Conservation (phyloP, 345 rosid genomes). For the Cardamine chenopodiifolia region DNA sequence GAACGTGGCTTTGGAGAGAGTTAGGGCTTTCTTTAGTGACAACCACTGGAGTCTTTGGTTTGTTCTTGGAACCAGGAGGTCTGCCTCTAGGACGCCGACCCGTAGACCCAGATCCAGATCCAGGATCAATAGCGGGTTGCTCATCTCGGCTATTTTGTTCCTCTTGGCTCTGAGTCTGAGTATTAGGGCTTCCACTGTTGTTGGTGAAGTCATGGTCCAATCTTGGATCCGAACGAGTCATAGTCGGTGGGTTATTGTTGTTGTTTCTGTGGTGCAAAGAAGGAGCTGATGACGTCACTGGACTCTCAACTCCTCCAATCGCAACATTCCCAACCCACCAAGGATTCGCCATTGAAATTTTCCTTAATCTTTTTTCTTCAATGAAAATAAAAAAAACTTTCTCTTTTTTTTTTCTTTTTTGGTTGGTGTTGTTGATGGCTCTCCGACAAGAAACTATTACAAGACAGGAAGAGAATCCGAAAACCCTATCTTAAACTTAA, state of each 20-base stretch:
- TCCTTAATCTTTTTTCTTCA: too few relatives aligned
- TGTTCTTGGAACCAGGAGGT: conserved; percentile 91
- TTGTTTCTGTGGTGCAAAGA: conserved; percentile 55
- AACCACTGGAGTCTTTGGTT: conserved; percentile 68
- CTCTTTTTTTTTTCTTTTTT: background rate
- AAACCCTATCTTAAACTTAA: conserved; percentile 41
- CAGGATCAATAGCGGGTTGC: conserved; percentile 30
- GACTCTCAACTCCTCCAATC: conserved; percentile 63
- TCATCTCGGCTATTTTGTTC: conserved; percentile 59
- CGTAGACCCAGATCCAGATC: conserved; percentile 47
- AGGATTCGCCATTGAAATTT: conserved; percentile 66
- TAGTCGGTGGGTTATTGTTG: conserved; percentile 33
- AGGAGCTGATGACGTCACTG: conserved; percentile 52
- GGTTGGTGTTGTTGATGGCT: background rate
- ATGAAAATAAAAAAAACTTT: too few relatives aligned
- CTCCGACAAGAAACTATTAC: conserved; percentile 38
- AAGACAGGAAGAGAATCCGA: conserved; percentile 34
- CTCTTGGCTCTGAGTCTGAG: conserved; percentile 50
- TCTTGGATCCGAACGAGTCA: conserved; percentile 50
- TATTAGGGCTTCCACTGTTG: conserved; percentile 44
- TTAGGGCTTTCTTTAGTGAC: conserved; percentile 87
- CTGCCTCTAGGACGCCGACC: conserved; percentile 82
- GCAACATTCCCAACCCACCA: conserved; percentile 86
- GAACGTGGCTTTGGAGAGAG: conserved; percentile 79
- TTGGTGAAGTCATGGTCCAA: conserved; percentile 62